Base-by-base conservation (phyloP, 2,329 filamentous ascomycete genomes). In the Phoma sp. region DNA sequence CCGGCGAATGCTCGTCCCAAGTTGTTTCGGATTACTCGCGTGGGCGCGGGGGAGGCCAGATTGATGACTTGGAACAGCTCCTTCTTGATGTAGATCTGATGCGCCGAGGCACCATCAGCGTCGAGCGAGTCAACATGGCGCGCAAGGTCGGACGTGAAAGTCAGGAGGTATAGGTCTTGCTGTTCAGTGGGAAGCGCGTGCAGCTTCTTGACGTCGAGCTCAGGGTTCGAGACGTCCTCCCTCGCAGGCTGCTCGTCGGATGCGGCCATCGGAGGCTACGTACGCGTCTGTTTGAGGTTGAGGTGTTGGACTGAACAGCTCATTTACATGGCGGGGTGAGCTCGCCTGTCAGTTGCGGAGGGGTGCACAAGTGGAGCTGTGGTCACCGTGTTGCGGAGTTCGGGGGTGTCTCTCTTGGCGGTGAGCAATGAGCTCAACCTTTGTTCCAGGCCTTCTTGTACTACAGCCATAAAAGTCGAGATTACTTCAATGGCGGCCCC, bases 61-160 rank as follows among this genome's bases (percentile, higher is more conserved):
- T 88, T 92, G 74, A 99, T 85, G 73, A 99, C 89, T 77, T 96
- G 92, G 76, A 98, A 91, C 63, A 97, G 84, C 82, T 98, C 92
- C 74, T 91, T 93, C 78, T 97, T 97, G 67, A 99, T 83, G 73
- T 91, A 91, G 68, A 92, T 87, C 76, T 99, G 95, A 78, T 97
- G 90, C 12, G 90, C 85, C 21, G 91, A 94, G 64, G 93, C 90
- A 71, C 90, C 90, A 65, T 96, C 91, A 58, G 87, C 82, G 48
- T 87, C 85, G 41, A 98, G 84, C 15, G 80, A 80, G 49, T 87
- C 82, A 39, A 96, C 90, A 82, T 97, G 90, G 65, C 89, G 89
- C 60, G 87, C 88, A 51, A 99, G 83, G 57, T 89, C 86, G 25
- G 92, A 89, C 32, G 93, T 89, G 73, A 96, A 97, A 24, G 88